Conservation (phyloP, 2,329 filamentous ascomycete genomes). For the Claviceps sp. region DNA sequence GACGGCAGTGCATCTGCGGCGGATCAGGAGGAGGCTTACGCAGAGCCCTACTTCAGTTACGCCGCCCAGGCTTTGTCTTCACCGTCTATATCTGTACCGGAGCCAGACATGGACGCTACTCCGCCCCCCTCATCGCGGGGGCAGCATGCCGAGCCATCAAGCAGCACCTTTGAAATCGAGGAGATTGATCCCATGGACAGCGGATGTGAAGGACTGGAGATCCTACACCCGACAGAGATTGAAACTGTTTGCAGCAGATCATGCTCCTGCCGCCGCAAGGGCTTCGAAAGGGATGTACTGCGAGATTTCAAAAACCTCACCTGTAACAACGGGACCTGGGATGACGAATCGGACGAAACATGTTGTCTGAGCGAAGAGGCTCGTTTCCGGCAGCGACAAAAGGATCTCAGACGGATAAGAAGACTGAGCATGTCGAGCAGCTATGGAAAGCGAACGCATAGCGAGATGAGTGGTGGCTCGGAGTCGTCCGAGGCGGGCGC, state of each 20-base stretch:
- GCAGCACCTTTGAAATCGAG: constrained; percentile 26
- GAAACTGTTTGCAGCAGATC: constrained; percentile 32
- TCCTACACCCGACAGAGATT: constrained; percentile 31
- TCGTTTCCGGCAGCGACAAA: constrained; percentile 26
- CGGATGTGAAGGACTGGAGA: constrained; percentile 27
- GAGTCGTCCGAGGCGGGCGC: constrained; percentile 27
- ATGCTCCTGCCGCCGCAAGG: constrained; percentile 21
- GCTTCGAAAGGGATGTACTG: constrained; percentile 30
- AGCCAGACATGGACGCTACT: constrained; percentile 3
- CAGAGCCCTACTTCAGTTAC: not conserved
- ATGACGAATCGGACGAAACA: constrained; percentile 21
- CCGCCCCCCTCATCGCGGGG: not conserved
- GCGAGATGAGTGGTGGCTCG: constrained; percentile 39
- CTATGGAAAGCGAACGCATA: constrained; percentile 40
- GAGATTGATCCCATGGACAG: constrained; percentile 34
- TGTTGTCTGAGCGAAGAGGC: constrained; percentile 22
- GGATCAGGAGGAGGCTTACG: not conserved
- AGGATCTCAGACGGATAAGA: constrained; percentile 29
- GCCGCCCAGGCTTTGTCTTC: not conserved
- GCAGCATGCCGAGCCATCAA: constrained; percentile 8
- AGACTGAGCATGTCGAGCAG: constrained; percentile 39
- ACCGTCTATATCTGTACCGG: not conserved
- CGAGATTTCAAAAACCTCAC: constrained; percentile 31
- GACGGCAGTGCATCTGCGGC: not conserved
- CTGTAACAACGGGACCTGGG: constrained; percentile 26